These are phyloP conservation scores for Mariannaea sp. DNA, from an alignment of 2,329 filamentous ascomycete genomes.

Conservation along the genomic window DNA sequence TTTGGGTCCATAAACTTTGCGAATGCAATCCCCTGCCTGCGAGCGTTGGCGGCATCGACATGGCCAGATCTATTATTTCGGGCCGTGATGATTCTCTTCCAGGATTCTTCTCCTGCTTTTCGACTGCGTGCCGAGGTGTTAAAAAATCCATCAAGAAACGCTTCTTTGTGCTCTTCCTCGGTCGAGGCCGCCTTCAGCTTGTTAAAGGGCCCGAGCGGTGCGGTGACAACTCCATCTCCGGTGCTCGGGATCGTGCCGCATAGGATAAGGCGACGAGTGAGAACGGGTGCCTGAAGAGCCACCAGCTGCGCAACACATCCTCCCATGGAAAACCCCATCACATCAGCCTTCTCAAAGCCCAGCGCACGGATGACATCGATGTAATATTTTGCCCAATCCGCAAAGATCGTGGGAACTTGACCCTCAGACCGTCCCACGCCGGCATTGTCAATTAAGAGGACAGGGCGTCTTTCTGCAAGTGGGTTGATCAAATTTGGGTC, in stretches of 20 bases:
- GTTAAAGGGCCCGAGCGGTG: slow-evolving; percentile 41
- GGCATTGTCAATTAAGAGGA: slow-evolving; percentile 54
- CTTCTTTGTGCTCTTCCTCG: slow-evolving; percentile 40
- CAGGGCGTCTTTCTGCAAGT: slow-evolving; percentile 47
- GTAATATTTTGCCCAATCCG: slow-evolving; percentile 42
- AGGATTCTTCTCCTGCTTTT: slow-evolving; percentile 41
- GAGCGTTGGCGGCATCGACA: slow-evolving; percentile 35
- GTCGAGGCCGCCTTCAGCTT: slow-evolving; percentile 40
- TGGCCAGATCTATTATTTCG: slow-evolving; percentile 34
- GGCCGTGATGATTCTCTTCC: slow-evolving; percentile 42
- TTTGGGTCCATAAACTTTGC: slow-evolving; percentile 44
- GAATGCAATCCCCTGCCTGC: slow-evolving; percentile 42
- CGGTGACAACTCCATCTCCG: slow-evolving; percentile 41
- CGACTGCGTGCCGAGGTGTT: slow-evolving; percentile 39
- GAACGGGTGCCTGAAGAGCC: slow-evolving; percentile 44
- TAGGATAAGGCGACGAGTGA: slow-evolving; percentile 49
- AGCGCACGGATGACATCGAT: slow-evolving; percentile 44
- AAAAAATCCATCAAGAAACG: slow-evolving; percentile 45
- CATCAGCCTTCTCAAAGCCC: slow-evolving; percentile 47
- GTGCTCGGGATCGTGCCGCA: slow-evolving; percentile 50
- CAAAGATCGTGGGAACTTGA: slow-evolving; percentile 42
- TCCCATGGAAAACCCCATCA: slow-evolving; percentile 58
- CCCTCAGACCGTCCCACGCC: slow-evolving; percentile 54
- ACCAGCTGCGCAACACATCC: slow-evolving; percentile 52
- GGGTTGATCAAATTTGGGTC: slow-evolving; percentile 52